These are phyloP conservation scores for Aspergillus sp. DNA, from an alignment of 2,329 filamentous ascomycete species.

Conservation along the genomic window DNA sequence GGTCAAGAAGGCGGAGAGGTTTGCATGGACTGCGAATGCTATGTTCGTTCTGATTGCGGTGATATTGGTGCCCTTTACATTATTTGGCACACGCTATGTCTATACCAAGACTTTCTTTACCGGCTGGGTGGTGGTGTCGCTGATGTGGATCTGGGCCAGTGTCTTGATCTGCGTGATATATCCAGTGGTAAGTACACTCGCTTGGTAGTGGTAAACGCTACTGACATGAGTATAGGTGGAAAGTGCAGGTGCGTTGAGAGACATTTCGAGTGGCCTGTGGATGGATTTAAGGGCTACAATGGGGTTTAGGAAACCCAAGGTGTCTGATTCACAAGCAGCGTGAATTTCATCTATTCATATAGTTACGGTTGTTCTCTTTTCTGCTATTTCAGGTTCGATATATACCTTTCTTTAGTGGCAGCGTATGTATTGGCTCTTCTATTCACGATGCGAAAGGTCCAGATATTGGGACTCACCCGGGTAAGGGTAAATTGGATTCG, in stretches of 20 bases:
- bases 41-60: conserved; percentile 37
- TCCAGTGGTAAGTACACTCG: conserved; percentile 26
- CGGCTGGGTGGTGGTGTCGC: conserved; percentile 41
- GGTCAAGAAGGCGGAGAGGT: conserved; percentile 34
- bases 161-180: conserved; percentile 40
- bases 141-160: conserved; percentile 43
- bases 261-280: conserved; percentile 22
- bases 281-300: conserved; percentile 12
- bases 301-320: background rate
- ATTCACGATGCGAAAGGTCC: no score
- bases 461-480: no score
- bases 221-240: conserved; percentile 23
- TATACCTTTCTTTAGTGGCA: no score
- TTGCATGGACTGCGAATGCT: conserved; percentile 38
- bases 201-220: background rate
- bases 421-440: no score
- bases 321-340: background rate
- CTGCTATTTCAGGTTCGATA: no score
- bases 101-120: conserved; percentile 36
- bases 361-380: background rate
- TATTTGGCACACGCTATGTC: conserved; percentile 40
- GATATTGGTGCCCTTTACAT: conserved; percentile 39
- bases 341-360: background rate
- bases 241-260: conserved; percentile 30
- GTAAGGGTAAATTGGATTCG: no score